A percentile compares a stretch with the other conserved stretches of the same genome.
Evolutionary conservation across 2,329 filamentous ascomycete genomes (phyloP).

Genomic region (Hypoxylon sp.): DNA sequence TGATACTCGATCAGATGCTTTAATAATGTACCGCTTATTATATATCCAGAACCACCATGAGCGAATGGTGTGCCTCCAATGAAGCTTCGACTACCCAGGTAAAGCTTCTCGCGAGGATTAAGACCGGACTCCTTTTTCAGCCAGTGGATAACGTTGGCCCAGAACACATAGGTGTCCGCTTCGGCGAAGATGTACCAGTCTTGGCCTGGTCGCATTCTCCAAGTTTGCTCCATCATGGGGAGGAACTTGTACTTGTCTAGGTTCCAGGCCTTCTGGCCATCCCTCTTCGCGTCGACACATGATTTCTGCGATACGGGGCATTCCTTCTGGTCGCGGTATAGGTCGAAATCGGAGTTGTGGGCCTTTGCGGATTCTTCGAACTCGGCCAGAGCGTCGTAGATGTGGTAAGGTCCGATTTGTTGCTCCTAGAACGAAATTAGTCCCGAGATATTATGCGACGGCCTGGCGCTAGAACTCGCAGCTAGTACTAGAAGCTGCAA

Average conservation of each 20-base stretch:
- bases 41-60: slow-evolving; percentile 66
- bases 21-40: slow-evolving; percentile 62
- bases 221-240: slow-evolving; percentile 65
- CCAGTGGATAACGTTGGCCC: slow-evolving; percentile 62
- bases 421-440: slow-evolving; percentile 51
- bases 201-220: slow-evolving; percentile 59
- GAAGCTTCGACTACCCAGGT: slow-evolving; percentile 61
- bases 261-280: slow-evolving; percentile 55
- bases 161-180: slow-evolving; percentile 66
- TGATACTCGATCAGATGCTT: slow-evolving; percentile 56
- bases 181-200: slow-evolving; percentile 70
- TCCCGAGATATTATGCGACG: not conserved
- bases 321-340: slow-evolving; percentile 56
- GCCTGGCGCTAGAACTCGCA: not conserved
- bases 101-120: slow-evolving; percentile 55
- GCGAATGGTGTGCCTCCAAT: slow-evolving; percentile 58
- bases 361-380: slow-evolving; percentile 50
- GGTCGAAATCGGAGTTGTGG: slow-evolving; percentile 54
- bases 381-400: slow-evolving; percentile 51
- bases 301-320: slow-evolving; percentile 58
- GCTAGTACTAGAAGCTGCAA: slow-evolving; percentile 29
- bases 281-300: slow-evolving; percentile 48
- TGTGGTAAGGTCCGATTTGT: slow-evolving; percentile 56
- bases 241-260: slow-evolving; percentile 71
- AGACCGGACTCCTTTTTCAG: slow-evolving; percentile 52